These are phyloP conservation scores for Adenanthera pavonina DNA, from an alignment of 306 rosid species.

Conservation along the genomic window DNA sequence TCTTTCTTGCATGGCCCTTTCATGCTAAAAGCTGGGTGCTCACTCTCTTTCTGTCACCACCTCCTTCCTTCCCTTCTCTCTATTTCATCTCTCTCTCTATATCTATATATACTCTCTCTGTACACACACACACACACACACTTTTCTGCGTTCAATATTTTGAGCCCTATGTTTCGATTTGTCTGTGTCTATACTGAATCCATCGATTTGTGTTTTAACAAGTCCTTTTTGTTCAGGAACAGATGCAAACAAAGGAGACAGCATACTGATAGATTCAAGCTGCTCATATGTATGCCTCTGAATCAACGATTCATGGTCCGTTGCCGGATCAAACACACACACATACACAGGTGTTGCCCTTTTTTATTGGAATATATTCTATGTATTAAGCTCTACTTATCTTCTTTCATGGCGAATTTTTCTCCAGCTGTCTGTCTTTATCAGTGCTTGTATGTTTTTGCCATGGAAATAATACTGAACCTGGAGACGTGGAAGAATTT, in stretches of 20 bases:
- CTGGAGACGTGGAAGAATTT: too few relatives aligned
- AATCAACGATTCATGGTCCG: background rate
- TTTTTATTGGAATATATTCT: too few relatives aligned
- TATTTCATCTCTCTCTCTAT: background rate
- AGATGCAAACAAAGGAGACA: background rate
- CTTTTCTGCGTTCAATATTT: background rate
- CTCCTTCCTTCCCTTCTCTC: background rate
- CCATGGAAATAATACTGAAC: too few relatives aligned
- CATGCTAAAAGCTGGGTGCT: slow-evolving; percentile 56
- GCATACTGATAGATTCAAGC: background rate
- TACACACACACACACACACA: background rate
- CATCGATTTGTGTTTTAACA: background rate
- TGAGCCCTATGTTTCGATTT: too few relatives aligned
- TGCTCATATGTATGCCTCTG: background rate
- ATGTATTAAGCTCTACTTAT: too few relatives aligned
- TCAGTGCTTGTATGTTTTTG: too few relatives aligned
- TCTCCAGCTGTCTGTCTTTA: too few relatives aligned
- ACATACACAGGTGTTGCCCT: too few relatives aligned
- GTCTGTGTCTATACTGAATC: background rate
- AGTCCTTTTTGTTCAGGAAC: background rate
- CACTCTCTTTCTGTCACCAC: slow-evolving; percentile 55
- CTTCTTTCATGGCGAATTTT: too few relatives aligned
- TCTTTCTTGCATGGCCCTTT: slow-evolving; percentile 43
- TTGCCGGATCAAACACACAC: background rate
- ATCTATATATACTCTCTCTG: too few relatives aligned